These are phyloP conservation scores for Ilyonectria mors-panacis DNA, from an alignment of 2,329 filamentous ascomycete genomes.

Conservation along the genomic window DNA sequence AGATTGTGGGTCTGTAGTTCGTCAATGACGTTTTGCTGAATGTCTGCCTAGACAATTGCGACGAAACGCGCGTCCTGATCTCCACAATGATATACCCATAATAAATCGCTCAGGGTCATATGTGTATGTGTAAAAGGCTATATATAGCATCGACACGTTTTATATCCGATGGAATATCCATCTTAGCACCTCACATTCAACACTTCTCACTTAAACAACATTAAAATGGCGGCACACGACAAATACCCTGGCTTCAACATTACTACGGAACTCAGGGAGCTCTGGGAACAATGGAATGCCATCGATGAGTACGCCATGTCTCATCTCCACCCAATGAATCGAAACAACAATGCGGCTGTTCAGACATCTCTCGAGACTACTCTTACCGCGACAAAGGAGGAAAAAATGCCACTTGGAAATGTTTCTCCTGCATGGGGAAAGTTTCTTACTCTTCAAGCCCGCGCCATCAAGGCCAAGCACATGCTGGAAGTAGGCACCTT, in stretches of 20 bases:
- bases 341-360: neutral
- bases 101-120: neutral
- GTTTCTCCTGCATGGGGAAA: constrained; percentile 21
- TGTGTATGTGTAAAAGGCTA: neutral
- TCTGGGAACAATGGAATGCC: neutral
- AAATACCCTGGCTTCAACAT: neutral
- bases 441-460: constrained; percentile 20
- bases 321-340: neutral
- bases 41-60: neutral
- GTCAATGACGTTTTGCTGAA: neutral
- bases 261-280: neutral
- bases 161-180: neutral
- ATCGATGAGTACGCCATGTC: neutral
- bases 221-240: neutral
- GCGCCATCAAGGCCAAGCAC: constrained; percentile 14
- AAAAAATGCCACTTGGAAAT: constrained; percentile 14
- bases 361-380: neutral
- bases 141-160: neutral
- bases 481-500: constrained; percentile 22
- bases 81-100: neutral
- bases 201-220: neutral
- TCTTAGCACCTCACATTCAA: neutral
- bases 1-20: neutral
- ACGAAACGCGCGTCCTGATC: neutral
- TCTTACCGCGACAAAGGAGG: neutral